Evolutionary conservation across 2,329 filamentous ascomycete genomes (phyloP).

Genomic region (Botryotinia convoluta): DNA sequence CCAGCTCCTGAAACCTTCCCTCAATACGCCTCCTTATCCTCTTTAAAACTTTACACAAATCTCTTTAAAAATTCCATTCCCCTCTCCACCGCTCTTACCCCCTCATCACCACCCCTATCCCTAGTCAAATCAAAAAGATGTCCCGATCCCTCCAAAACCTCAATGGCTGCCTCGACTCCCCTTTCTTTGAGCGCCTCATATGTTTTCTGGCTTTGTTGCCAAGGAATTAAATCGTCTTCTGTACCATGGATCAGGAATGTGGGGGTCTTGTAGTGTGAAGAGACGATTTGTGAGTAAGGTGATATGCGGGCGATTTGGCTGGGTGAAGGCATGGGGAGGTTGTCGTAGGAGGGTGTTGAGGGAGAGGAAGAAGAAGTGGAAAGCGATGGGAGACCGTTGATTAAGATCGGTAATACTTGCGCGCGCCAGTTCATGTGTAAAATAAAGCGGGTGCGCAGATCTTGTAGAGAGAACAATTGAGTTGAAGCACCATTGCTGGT

Average conservation of each 20-base stretch:
- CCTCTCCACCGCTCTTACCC: background rate
- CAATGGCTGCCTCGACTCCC: slow-evolving; percentile 21
- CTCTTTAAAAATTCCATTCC: slow-evolving; percentile 12
- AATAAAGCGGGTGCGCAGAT: slow-evolving; percentile 41
- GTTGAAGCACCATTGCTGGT: background rate
- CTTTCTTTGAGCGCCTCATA: slow-evolving; percentile 28
- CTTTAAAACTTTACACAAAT: background rate
- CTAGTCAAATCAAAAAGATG: slow-evolving; percentile 21
- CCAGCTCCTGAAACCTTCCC: background rate
- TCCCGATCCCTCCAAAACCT: background rate
- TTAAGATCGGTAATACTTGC: slow-evolving; percentile 40
- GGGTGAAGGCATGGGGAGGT: background rate
- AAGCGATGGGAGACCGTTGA: slow-evolving; percentile 32
- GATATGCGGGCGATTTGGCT: slow-evolving; percentile 27
- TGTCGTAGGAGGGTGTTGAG: background rate
- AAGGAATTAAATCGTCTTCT: slow-evolving; percentile 40
- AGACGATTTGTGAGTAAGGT: slow-evolving; percentile 38
- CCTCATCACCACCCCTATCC: slow-evolving; percentile 2
- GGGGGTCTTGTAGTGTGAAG: slow-evolving; percentile 37
- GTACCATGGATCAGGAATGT: slow-evolving; percentile 40
- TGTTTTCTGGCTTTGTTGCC: slow-evolving; percentile 34
- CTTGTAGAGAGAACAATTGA: slow-evolving; percentile 27
- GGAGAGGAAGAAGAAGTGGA: background rate
- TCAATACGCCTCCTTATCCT: background rate
- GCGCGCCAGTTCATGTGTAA: slow-evolving; percentile 46